These are phyloP conservation scores for Puccinia horiana DNA, from an alignment of 1,284 basidiomycete species.

Conservation along the genomic window DNA sequence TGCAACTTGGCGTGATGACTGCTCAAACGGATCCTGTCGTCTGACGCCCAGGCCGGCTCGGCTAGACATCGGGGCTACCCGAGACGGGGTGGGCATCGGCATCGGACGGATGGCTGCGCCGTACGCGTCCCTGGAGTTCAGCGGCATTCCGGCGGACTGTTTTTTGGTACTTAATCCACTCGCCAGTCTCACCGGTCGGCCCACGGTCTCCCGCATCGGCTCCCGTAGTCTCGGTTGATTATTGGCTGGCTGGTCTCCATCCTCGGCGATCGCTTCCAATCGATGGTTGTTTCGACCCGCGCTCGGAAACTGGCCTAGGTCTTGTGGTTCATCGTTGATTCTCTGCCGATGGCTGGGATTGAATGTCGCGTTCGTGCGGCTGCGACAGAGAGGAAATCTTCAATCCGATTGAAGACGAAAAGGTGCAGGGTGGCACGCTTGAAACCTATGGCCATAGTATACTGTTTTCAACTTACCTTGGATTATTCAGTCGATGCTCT, in stretches of 20 bases:
- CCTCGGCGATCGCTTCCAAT: conserved; percentile 13
- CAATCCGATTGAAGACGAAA: neutral
- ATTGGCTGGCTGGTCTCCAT: neutral
- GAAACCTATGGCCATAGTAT: too few relatives aligned
- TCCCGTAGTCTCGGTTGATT: neutral
- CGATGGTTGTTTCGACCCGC: neutral
- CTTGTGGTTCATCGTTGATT: neutral
- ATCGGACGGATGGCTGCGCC: neutral
- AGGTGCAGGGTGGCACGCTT: too few relatives aligned
- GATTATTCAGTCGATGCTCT: neutral
- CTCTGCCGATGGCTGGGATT: neutral
- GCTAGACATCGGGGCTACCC: neutral
- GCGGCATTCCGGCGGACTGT: neutral
- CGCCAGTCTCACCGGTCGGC: neutral
- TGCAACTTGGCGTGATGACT: neutral
- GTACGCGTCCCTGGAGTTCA: neutral
- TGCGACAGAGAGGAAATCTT: neutral
- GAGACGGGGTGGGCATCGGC: conserved; percentile 14
- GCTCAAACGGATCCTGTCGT: neutral
- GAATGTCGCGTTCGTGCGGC: neutral
- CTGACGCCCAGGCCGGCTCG: neutral
- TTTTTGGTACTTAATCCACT: neutral
- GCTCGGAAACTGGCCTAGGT: neutral
- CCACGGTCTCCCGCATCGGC: neutral
- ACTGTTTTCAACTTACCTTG: neutral